phyloP scores from a whole-genome alignment of 2,329 filamentous ascomycete species.

The Thielaviopsis populi region DNA sequence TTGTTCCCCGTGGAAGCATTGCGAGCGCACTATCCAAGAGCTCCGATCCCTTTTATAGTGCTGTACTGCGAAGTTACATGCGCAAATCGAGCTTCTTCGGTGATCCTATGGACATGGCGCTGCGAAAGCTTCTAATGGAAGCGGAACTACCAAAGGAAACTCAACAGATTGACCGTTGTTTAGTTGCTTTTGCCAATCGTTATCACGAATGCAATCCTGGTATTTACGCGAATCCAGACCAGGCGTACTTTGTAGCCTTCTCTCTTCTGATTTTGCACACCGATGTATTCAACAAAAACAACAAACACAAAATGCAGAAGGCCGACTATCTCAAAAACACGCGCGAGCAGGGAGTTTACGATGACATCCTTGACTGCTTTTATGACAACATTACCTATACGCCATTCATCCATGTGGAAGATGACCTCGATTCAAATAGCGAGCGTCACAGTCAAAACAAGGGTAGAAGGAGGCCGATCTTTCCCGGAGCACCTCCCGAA shows the following conservation, averaged over 20 bases:
- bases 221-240: constrained; percentile 78
- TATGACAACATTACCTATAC: constrained; percentile 99
- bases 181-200: constrained; percentile 87
- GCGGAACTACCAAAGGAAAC: constrained; percentile 93
- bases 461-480: constrained; percentile 55
- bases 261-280: constrained; percentile 93
- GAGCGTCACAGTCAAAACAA: constrained; percentile 59
- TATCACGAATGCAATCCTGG: constrained; percentile 98
- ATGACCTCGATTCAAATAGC: constrained; percentile 67
- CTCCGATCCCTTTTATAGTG: constrained; percentile 67
- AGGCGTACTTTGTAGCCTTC: constrained; percentile 97
- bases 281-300: constrained; percentile 99
- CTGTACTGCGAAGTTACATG: constrained; percentile 88
- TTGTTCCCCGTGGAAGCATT: constrained; percentile 66
- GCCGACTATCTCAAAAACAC: constrained; percentile 91
- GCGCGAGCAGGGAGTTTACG: constrained; percentile 76
- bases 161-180: constrained; percentile 88
- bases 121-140: constrained; percentile 91
- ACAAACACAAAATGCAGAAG: constrained; percentile 98
- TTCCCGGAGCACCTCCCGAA: constrained; percentile 37
- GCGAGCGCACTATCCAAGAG: constrained; percentile 74
- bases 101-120: constrained; percentile 94
- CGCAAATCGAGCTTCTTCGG: constrained; percentile 88
- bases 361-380: constrained; percentile 87
- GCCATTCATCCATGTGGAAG: constrained; percentile 94